Base-by-base conservation (phyloP, 805 yeast species). In the Lipomyces spencermartinsiae region DNA sequence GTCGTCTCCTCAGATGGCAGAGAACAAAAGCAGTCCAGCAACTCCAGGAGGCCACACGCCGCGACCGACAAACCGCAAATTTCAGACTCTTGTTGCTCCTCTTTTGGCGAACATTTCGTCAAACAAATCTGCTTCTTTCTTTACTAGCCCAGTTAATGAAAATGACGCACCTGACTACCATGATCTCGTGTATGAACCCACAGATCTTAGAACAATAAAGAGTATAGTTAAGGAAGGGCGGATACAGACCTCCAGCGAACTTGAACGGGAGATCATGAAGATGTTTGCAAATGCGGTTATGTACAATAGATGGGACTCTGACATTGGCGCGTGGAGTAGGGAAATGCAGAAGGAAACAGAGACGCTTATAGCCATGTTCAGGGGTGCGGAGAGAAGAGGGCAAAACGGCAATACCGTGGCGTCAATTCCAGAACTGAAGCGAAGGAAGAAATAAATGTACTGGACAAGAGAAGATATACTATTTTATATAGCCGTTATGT, bases 281-380 rank as follows among this genome's bases (percentile, higher is more conserved):
- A 90, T 91, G 95, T 90, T 89, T 79, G 89, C 94, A 62, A 91
- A 91, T 77, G 91, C 94, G 19, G 84, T 91, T 19, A 91, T 91
- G 95, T 91, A 88, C 79, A 91, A 91, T 77, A 85, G 85, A 73
- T 83, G 86, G 69, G 87, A 84, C 68, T 85, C 87, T 34, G 92
- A 88, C 63, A 82, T 89, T 68, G 86, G 85, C 56, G 77, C 78
- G 49, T 84, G 91, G 83, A 85, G 92, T 0, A 80, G 83, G 69
- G 91, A 87, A 71, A 90, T 91, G 94, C 87, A 86, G 80, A 79
- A 81, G 55, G 95, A 90, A 61, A 86, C 89, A 4, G 86, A 84
- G 43, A 84, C 82, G 16, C 80, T 87, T 55, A 66, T 79, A 53
- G 73, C 76, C 0, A 64, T 89, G 76, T 88, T 90, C 75, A 84